Evolutionary conservation across 306 rosid genomes (phyloP).

Genomic region (Fragaria ananassa): DNA sequence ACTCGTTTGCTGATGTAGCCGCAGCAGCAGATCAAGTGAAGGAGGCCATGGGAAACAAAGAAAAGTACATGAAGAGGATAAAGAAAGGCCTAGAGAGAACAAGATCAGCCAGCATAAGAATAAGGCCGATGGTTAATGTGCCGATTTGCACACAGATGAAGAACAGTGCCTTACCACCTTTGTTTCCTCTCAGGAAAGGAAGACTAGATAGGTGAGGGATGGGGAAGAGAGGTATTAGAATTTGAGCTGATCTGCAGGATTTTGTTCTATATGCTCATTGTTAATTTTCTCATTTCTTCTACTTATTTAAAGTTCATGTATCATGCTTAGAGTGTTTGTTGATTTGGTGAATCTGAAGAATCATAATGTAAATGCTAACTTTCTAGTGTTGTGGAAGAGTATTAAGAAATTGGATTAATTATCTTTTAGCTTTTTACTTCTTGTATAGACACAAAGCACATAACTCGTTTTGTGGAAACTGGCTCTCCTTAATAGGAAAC

Average conservation of each 20-base stretch:
- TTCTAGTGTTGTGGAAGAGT: conserved; percentile 41
- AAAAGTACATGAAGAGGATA: conserved; percentile 60
- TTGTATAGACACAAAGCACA: conserved; percentile 21
- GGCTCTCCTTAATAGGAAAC: conserved; percentile 11
- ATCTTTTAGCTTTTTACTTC: conserved; percentile 18
- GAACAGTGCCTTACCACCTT: conserved; percentile 77
- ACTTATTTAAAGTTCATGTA: conserved; percentile 29
- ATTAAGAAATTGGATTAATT: conserved; percentile 21
- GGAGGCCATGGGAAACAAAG: conserved; percentile 49
- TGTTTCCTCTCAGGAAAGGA: conserved; percentile 83
- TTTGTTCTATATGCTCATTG: conserved; percentile 45
- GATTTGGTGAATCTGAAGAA: conserved; percentile 54
- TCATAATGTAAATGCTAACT: conserved; percentile 79
- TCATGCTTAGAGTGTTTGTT: conserved; percentile 48
- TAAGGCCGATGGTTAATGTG: conserved; percentile 91
- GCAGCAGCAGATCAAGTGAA: conserved; percentile 54
- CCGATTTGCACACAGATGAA: conserved; percentile 89
- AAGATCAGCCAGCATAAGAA: conserved; percentile 83
- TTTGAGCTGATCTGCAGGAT: conserved; percentile 23
- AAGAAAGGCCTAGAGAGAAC: conserved; percentile 92
- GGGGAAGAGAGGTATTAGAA: background rate
- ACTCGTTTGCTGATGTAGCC: conserved; percentile 64
- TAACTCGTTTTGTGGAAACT: conserved; percentile 17
- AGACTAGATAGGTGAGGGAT: conserved; percentile 60
- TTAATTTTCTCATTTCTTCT: conserved; percentile 12